A percentile compares a stretch with the other conserved stretches of the same genome.
Evolutionary conservation across 1,284 basidiomycete species (phyloP).

Genomic region (Sanghuangporus weigelae): DNA sequence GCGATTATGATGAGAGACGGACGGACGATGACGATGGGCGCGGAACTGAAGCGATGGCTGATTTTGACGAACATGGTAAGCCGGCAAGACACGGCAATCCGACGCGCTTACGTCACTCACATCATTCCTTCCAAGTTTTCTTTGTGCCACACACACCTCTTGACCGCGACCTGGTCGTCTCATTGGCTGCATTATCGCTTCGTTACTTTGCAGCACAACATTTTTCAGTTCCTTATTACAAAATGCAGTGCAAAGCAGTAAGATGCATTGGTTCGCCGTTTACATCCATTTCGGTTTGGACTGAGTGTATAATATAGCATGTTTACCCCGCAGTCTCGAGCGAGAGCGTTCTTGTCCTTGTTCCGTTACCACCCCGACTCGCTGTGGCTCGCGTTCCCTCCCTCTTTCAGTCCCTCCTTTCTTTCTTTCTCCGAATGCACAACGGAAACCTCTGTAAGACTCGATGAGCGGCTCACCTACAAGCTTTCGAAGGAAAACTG

Average conservation of each 20-base stretch:
- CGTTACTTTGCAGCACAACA: neutral
- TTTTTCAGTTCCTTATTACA: neutral
- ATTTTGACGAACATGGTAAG: neutral
- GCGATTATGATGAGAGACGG: neutral
- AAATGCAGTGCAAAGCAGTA: neutral
- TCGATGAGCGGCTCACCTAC: neutral
- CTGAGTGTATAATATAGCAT: neutral
- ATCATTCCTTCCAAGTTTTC: no score
- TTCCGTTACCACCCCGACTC: neutral
- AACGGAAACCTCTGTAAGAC: neutral
- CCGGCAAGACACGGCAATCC: no score
- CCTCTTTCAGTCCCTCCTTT: neutral
- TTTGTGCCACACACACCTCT: no score
- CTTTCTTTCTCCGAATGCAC: neutral
- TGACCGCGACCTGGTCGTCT: no score
- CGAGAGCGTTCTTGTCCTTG: neutral
- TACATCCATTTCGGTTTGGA: constrained; percentile 1
- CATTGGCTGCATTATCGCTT: no score
- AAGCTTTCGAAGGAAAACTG: neutral
- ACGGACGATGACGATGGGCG: neutral
- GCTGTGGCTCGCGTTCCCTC: neutral
- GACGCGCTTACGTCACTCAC: no score
- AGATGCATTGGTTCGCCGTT: neutral
- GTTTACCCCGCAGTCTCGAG: neutral
- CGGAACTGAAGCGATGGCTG: neutral